Evolutionary conservation across 495 filamentous ascomycete genomes (phyloP), one percentile per base, ranked within the genome.

Genomic region (Neurospora sp.): DNA sequence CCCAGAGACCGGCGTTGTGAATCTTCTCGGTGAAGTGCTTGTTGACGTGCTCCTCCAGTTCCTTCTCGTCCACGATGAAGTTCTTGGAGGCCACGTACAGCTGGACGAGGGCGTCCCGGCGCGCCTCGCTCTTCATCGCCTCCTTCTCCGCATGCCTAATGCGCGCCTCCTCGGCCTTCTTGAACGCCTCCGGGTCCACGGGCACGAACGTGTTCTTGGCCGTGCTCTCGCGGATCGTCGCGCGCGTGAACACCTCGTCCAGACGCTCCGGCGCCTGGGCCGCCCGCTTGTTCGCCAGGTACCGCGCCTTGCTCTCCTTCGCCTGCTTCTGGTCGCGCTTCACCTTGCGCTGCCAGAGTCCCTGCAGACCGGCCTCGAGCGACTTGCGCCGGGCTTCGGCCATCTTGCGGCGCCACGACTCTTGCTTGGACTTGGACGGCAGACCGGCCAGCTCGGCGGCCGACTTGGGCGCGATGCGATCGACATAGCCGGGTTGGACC

Each of bases 41-140:
- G 37, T 84, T 75, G 44, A 87, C 75, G 49, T 78, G 72, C 14
- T 73, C 73, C 74, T 83, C 80, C 41, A 87, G 81, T 70, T 83
- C 80, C n/a, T 41, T 71, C 78, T 86, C 85, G 74, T 78, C 77
- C 23, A 86, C 80, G 74, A 87, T 86, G 73, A 87, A 87, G 70
- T 79, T 77, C 38, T 80, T 76, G 10, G 85, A 84, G 12, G 81
- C 82, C 75, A 85, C 83, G 74, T 86, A 87, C 73, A 87, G 78
- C 78, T 83, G 80, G 71, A 81, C 79, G 14, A 87, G 77, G 54
- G 85, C 84, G 72, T 87, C 85, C 39, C 80, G 79, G 9, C 85
- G 83, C 27, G 72, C 75, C 76, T 86, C 83, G 75, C 79, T 79
- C 75, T 81, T 81, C 62, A 44, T 60, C 9, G 41, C 73, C 39